Base-by-base conservation (phyloP, 768 basidiomycete species). In the Russula lepida region DNA sequence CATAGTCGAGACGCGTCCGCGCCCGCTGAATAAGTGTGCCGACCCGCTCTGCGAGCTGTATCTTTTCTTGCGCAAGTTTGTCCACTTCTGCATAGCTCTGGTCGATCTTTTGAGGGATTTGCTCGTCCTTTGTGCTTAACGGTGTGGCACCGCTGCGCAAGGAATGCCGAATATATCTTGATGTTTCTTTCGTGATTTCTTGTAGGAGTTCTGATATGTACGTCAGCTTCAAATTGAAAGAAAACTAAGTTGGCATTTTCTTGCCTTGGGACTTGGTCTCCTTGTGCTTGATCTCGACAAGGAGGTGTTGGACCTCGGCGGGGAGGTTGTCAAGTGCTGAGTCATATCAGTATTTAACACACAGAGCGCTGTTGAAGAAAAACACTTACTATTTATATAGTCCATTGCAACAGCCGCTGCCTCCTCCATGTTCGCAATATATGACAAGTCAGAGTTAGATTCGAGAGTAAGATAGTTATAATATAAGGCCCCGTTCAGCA, bases 241-340 rank as follows among this genome's bases (percentile, higher is more conserved):
- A 9, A 23, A 19, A n/a, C 17, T n/a, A 39, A 1, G 37, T 39
- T 13, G 25, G 12, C 28, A 47, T 25, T 59, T 25, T 7, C 65
- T 63, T 56, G 72, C 79, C 79, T 69, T 79, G 76, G 1, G 74
- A 74, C 59, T 72, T 72, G 8, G 68, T 68, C 50, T 81, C 79
- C 62, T 75, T 79, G 55, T 74, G 68, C 39, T 75, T 74, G 35
- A 81, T 79, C 63, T 81, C 79, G 17, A 76, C 73, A n/a, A 81
- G 72, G 19, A 81, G 71, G 62, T 74, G 75, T 27, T 77, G 76
- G 9, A 81, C 72, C 67, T 81, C 79, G 33, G 73, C 75, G 0
- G 79, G 79, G 60, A 81, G 70, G 63, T 81, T 81, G 59, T 81
- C 79, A 21, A 81, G 74, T 54, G 77, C 79, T 81, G 64, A 19